Evolutionary conservation across 768 basidiomycete genomes (phyloP).

Genomic region (Phallus indusiatus): DNA sequence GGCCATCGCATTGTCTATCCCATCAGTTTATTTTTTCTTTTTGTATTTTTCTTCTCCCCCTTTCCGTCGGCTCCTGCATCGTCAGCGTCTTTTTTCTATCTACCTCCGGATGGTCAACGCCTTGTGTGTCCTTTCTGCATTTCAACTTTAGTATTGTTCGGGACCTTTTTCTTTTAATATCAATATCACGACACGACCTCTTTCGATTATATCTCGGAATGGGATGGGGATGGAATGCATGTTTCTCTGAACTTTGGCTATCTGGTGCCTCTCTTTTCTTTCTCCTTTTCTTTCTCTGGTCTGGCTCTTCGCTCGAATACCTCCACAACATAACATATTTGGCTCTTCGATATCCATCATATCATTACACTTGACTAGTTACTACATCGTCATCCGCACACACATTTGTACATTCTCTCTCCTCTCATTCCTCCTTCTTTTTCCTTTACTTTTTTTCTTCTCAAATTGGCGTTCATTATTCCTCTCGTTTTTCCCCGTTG

Average conservation of each 20-base stretch:
- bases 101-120: too few relatives aligned
- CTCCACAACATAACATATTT: neutral
- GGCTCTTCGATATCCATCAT: neutral
- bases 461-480: too few relatives aligned
- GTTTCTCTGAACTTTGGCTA: neutral
- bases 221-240: neutral
- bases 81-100: too few relatives aligned
- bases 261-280: neutral
- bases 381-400: neutral
- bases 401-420: neutral
- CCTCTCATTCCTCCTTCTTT: neutral
- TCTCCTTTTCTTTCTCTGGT: neutral
- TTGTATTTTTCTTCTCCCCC: neutral
- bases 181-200: neutral
- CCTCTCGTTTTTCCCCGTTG: neutral
- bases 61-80: neutral
- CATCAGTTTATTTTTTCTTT: neutral
- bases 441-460: neutral
- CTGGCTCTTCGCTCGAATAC: neutral
- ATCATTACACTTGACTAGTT: neutral
- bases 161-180: neutral
- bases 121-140: neutral
- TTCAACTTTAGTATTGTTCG: neutral
- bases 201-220: neutral
- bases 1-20: neutral